These are phyloP conservation scores for Dactylella cylindrospora DNA, from an alignment of 2,329 filamentous ascomycete species.

Conservation along the genomic window DNA sequence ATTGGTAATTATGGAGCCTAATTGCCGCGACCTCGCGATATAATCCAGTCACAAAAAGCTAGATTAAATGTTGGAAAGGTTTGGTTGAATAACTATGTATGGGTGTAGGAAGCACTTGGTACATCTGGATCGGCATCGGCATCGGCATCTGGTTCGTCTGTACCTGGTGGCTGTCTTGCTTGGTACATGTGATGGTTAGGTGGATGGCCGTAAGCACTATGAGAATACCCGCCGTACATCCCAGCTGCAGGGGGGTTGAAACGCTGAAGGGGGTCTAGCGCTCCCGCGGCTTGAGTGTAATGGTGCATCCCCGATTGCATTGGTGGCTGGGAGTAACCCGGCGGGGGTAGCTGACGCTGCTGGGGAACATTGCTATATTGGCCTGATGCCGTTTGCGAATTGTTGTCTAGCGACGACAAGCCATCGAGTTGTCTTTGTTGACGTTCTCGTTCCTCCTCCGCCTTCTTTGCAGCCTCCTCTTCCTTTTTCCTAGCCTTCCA, in stretches of 20 bases:
- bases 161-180: slow-evolving; percentile 45
- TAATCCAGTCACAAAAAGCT: too few species aligned
- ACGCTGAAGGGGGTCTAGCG: slow-evolving; percentile 45
- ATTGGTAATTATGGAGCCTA: too few species aligned
- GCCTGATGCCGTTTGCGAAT: slow-evolving; percentile 56
- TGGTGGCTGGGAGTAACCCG: slow-evolving; percentile 66
- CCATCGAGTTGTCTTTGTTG: slow-evolving; percentile 57
- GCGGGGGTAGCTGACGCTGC: slow-evolving; percentile 69
- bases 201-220: slow-evolving; percentile 32
- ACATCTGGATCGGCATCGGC: slow-evolving; percentile 49
- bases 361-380: slow-evolving; percentile 60
- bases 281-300: slow-evolving; percentile 61
- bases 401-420: slow-evolving; percentile 59
- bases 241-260: slow-evolving; percentile 29
- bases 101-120: slow-evolving; percentile 47
- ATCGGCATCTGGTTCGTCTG: slow-evolving; percentile 48
- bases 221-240: slow-evolving; percentile 37
- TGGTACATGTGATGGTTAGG: slow-evolving; percentile 35
- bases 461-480: slow-evolving; percentile 85
- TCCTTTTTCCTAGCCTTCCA: slow-evolving; percentile 99
- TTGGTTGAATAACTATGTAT: slow-evolving; percentile 15
- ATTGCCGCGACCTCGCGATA: too few species aligned
- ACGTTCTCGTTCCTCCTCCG: slow-evolving; percentile 79
- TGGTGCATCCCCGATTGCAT: slow-evolving; percentile 64
- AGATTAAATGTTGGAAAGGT: background rate